These are phyloP conservation scores for Beauveria medogensis DNA, from an alignment of 2,329 filamentous ascomycete genomes.

Conservation along the genomic window DNA sequence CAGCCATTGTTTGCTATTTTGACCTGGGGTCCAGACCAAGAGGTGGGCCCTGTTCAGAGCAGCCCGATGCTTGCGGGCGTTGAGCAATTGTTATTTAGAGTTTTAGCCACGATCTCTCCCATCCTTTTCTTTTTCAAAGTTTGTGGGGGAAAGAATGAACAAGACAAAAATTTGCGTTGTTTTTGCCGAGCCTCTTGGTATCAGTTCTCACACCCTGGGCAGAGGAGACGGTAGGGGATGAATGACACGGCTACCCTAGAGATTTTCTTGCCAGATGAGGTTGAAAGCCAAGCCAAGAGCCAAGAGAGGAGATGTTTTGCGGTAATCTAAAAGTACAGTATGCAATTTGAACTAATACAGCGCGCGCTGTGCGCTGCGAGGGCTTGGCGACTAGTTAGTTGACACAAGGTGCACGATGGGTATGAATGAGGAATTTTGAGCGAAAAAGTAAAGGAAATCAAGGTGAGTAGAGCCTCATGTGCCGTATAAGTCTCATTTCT, in stretches of 20 bases:
- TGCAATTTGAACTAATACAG: too few relatives aligned
- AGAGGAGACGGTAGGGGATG: not conserved
- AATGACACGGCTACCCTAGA: not conserved
- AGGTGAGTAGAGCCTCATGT: too few relatives aligned
- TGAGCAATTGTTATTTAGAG: not conserved
- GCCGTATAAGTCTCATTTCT: too few relatives aligned
- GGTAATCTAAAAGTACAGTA: not conserved
- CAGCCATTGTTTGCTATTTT: not conserved
- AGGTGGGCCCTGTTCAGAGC: too few relatives aligned
- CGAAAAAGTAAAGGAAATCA: too few relatives aligned
- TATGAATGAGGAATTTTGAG: too few relatives aligned
- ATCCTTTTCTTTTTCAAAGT: not conserved
- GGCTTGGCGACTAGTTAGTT: too few relatives aligned
- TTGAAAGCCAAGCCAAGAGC: not conserved
- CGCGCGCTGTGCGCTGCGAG: too few relatives aligned
- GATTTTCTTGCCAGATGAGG: not conserved
- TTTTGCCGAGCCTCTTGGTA: conserved; percentile 6
- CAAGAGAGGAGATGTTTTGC: not conserved
- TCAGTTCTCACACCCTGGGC: too few relatives aligned
- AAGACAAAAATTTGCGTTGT: not conserved
- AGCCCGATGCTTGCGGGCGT: too few relatives aligned
- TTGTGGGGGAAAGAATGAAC: not conserved
- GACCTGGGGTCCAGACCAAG: too few relatives aligned
- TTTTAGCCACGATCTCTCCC: not conserved
- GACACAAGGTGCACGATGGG: too few relatives aligned